A percentile compares a stretch with the other conserved stretches of the same genome.
Evolutionary conservation across 768 basidiomycete genomes (phyloP).

Genomic region (Auricularia sp.): DNA sequence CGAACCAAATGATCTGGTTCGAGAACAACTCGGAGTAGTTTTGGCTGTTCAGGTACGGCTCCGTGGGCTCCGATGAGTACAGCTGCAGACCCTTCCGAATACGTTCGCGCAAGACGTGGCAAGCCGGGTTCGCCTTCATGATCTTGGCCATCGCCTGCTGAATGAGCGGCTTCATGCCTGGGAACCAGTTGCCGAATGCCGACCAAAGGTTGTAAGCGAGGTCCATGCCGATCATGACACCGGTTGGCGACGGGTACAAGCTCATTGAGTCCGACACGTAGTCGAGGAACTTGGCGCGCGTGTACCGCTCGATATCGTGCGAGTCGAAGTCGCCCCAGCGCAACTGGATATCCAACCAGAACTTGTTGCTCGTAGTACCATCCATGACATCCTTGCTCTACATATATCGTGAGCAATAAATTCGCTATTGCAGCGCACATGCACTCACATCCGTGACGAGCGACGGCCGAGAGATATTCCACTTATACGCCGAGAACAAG

Average conservation of each 20-base stretch:
- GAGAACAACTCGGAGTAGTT: conserved; percentile 95
- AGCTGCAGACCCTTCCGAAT: conserved; percentile 97
- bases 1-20: conserved; percentile 99
- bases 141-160: conserved; percentile 99
- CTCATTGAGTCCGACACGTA: conserved; percentile 97
- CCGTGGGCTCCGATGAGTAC: conserved; percentile 98
- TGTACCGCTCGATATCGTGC: conserved; percentile 97
- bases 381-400: conserved; percentile 91
- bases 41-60: conserved; percentile 97
- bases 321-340: conserved; percentile 99
- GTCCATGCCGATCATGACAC: conserved; percentile 98
- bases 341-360: conserved; percentile 93
- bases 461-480: conserved; percentile 96
- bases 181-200: conserved; percentile 98
- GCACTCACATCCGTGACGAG: conserved; percentile 78
- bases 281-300: conserved; percentile 97
- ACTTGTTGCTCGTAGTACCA: conserved; percentile 97
- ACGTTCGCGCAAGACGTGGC: conserved; percentile 94
- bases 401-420: conserved; percentile 8
- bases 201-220: conserved; percentile 98
- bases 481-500: conserved; percentile 93
- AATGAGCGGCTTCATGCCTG: conserved; percentile 93
- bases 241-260: conserved; percentile 97
- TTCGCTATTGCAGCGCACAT: background rate
- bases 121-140: conserved; percentile 98